A percentile compares a stretch with the other conserved stretches of the same genome.
phyloP scores from a whole-genome alignment of 805 yeast genomes.

The Yamadazyma ubonensis region DNA sequence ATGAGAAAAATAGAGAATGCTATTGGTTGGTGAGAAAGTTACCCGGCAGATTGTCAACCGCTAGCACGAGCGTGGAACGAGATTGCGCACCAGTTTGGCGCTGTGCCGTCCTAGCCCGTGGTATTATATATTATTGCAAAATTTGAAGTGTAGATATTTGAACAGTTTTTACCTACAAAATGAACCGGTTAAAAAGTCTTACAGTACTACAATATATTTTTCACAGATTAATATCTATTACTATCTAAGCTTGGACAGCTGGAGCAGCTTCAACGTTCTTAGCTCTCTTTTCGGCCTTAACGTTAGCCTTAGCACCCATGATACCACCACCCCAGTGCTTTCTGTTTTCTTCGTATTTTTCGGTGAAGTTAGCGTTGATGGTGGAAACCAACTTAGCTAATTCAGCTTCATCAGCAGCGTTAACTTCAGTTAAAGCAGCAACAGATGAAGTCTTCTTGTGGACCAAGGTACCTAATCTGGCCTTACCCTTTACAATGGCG shows the following conservation, averaged over 20 bases:
- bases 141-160: too few species aligned
- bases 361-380: conserved; percentile 88
- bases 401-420: conserved; percentile 91
- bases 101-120: too few species aligned
- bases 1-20: conserved; percentile 27
- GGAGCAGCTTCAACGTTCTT: conserved; percentile 45
- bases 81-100: neutral
- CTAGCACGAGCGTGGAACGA: neutral
- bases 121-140: too few species aligned
- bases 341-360: conserved; percentile 93
- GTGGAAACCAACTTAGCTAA: conserved; percentile 91
- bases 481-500: conserved; percentile 64
- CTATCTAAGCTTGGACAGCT: conserved; percentile 64
- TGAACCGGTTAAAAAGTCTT: too few species aligned
- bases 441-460: conserved; percentile 98
- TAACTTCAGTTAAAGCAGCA: conserved; percentile 95
- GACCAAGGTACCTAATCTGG: conserved; percentile 91
- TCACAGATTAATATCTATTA: neutral
- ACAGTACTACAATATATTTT: conserved; percentile 1
- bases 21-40: conserved; percentile 21
- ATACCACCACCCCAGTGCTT: conserved; percentile 99
- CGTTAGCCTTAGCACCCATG: conserved; percentile 92
- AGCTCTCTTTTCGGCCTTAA: conserved; percentile 75
- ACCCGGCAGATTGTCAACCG: conserved; percentile 5
- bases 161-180: too few species aligned